These are phyloP conservation scores for Cronartium quercuum DNA, from an alignment of 1,284 basidiomycete genomes.

Conservation along the genomic window DNA sequence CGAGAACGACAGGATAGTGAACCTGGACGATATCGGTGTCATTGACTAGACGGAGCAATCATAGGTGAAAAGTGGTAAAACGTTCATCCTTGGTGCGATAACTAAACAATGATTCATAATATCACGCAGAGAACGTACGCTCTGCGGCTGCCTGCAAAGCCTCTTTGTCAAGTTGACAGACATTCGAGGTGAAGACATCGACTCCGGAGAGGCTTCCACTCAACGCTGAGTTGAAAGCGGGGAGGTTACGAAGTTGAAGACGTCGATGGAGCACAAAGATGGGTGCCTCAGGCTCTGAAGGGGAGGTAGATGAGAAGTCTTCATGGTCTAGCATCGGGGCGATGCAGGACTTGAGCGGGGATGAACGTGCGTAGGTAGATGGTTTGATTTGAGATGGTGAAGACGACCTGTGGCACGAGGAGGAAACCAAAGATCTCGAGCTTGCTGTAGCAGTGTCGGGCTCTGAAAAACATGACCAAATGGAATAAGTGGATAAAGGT, in stretches of 20 bases:
- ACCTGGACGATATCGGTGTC: conserved; percentile 38
- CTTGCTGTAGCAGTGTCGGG: background rate
- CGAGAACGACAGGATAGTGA: conserved; percentile 15
- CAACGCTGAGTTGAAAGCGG: background rate
- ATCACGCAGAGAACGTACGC: background rate
- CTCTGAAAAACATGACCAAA: background rate
- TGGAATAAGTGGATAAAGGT: background rate
- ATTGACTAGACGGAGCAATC: conserved; percentile 1
- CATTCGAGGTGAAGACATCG: conserved; percentile 13
- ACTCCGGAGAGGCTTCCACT: background rate
- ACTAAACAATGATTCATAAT: background rate
- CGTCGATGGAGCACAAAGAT: conserved; percentile 19
- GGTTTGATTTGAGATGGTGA: background rate
- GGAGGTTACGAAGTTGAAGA: conserved; percentile 8
- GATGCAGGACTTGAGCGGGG: background rate
- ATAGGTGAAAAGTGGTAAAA: background rate
- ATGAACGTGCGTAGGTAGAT: background rate
- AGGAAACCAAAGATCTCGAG: background rate
- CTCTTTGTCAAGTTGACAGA: conserved; percentile 12
- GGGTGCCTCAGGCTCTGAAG: conserved; percentile 1
- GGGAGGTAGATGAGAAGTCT: background rate
- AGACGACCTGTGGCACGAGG: background rate
- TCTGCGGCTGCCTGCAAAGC: background rate
- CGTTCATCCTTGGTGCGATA: background rate
- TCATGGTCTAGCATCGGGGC: background rate